Evolutionary conservation across 305 asterid genomes (phyloP).

Genomic region (Fraxinus albicans): DNA sequence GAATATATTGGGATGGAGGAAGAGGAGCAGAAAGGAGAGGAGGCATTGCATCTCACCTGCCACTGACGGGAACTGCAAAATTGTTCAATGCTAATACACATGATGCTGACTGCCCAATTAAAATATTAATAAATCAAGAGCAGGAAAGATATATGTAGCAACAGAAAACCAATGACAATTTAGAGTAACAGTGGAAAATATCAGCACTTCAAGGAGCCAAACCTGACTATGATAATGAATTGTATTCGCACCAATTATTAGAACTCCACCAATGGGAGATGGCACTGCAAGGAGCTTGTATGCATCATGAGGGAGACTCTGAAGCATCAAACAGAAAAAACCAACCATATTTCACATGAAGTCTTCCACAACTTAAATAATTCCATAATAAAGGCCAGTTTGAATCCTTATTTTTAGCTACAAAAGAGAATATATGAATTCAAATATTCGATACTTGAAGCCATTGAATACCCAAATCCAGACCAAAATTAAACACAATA

Average conservation of each 20-base stretch:
- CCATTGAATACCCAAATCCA: background rate
- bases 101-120: conserved; percentile 73
- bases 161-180: background rate
- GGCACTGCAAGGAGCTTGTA: conserved; percentile 99
- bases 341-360: conserved; percentile 8
- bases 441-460: background rate
- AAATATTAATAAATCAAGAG: conserved; percentile 27
- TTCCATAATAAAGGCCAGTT: conserved; percentile 5
- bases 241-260: conserved; percentile 86
- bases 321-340: conserved; percentile 31
- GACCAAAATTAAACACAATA: background rate
- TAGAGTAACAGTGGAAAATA: conserved; percentile 13
- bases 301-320: conserved; percentile 96
- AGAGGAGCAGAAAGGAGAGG: conserved; percentile 21
- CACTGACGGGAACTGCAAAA: conserved; percentile 72
- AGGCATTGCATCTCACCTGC: conserved; percentile 50
- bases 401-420: background rate
- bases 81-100: conserved; percentile 80
- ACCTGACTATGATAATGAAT: conserved; percentile 99
- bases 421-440: background rate
- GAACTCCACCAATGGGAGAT: conserved; percentile 97
- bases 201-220: conserved; percentile 28
- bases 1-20: conserved; percentile 16
- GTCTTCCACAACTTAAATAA: background rate
- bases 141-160: conserved; percentile 22